A percentile compares a stretch with the other conserved stretches of the same genome.
These are phyloP conservation scores for Parasitella parasitica DNA, from an alignment of 371 early-diverging fungal genomes.

Conservation along the genomic window DNA sequence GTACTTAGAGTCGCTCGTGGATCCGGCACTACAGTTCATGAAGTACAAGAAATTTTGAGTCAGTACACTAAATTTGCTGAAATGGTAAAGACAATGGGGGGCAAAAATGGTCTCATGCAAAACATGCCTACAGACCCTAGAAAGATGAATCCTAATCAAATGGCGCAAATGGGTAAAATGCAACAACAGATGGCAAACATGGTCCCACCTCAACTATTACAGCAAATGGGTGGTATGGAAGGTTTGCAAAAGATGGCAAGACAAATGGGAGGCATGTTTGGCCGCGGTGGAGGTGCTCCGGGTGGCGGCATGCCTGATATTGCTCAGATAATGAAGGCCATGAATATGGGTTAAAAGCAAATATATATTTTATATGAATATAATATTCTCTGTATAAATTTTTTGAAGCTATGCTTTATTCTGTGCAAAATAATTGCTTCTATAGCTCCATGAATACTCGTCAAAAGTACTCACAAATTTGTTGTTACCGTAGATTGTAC, in stretches of 20 bases:
- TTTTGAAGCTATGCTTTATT: not conserved
- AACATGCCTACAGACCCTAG: conserved; percentile 58
- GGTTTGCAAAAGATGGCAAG: conserved; percentile 83
- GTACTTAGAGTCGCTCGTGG: conserved; percentile 91
- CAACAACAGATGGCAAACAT: conserved; percentile 70
- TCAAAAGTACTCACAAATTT: conserved; percentile 4
- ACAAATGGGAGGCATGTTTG: conserved; percentile 63
- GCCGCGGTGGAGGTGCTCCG: conserved; percentile 53
- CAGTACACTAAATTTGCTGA: conserved; percentile 86
- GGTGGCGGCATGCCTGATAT: conserved; percentile 65
- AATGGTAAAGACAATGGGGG: conserved; percentile 97
- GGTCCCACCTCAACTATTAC: conserved; percentile 74
- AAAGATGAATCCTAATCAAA: conserved; percentile 54
- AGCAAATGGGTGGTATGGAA: conserved; percentile 77
- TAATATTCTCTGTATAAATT: not conserved
- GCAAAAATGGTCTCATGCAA: conserved; percentile 83
- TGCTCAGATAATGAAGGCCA: conserved; percentile 67
- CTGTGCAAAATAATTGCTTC: not conserved
- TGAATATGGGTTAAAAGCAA: conserved; percentile 20
- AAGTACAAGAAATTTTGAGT: conserved; percentile 84
- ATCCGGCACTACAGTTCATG: conserved; percentile 82
- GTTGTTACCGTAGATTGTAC: not conserved
- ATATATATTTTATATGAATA: not conserved
- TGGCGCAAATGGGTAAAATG: conserved; percentile 68
- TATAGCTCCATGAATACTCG: not conserved